A percentile compares a stretch with the other conserved stretches of the same genome.
Evolutionary conservation across 148 eudicot genomes (phyloP).

Genomic region (Fallopia convolvulus): DNA sequence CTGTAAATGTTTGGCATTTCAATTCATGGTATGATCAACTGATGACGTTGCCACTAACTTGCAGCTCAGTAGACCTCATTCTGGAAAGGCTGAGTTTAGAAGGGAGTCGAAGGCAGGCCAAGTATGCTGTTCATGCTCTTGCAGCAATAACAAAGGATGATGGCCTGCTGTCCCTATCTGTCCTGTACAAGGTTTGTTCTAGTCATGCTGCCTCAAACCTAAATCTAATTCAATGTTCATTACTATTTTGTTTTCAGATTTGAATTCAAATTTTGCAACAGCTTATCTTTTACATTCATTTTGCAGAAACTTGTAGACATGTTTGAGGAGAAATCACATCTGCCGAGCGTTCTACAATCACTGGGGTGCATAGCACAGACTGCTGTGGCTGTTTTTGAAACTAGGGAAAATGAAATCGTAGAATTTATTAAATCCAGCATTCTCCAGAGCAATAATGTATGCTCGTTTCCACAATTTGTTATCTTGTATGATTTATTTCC

Average conservation of each 20-base stretch:
- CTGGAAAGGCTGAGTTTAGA: conserved; percentile 86
- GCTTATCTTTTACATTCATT: background rate
- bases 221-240: background rate
- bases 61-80: conserved; percentile 85
- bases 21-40: background rate
- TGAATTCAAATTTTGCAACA: background rate
- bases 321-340: conserved; percentile 72
- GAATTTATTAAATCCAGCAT: conserved; percentile 63
- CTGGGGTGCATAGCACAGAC: conserved; percentile 95
- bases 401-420: conserved; percentile 79
- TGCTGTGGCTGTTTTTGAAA: conserved; percentile 93
- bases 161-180: conserved; percentile 89
- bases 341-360: conserved; percentile 90
- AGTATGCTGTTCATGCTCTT: conserved; percentile 96
- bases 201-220: background rate
- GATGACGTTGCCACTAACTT: conserved; percentile 15
- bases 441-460: conserved; percentile 61
- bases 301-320: conserved; percentile 92
- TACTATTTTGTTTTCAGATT: background rate
- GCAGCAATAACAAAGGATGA: conserved; percentile 93
- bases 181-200: conserved; percentile 72
- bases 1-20: background rate
- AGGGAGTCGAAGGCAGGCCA: conserved; percentile 95
- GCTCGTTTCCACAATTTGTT: conserved; percentile 10
- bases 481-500: background rate